Evolutionary conservation across 768 basidiomycete genomes (phyloP).

Genomic region (Suillus hirtellus): DNA sequence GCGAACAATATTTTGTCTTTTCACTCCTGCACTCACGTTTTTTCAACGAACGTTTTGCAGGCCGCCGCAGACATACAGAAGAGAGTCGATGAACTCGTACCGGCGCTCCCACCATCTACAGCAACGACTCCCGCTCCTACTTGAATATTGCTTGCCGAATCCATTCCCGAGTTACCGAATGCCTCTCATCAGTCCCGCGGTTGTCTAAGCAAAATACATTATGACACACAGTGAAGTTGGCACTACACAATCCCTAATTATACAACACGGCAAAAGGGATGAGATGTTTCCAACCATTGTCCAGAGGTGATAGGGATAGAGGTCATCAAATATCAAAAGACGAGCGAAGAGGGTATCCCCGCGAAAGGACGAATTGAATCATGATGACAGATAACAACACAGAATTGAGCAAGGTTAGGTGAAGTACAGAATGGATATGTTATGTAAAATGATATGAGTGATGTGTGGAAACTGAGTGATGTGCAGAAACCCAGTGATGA

Average conservation of each 20-base stretch:
- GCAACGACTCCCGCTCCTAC: constrained; percentile 29
- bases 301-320: constrained; percentile 15
- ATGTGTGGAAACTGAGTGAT: background rate
- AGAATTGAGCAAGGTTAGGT: constrained; percentile 12
- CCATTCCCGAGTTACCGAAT: constrained; percentile 11
- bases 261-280: constrained; percentile 26
- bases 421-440: constrained; percentile 13
- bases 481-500: background rate
- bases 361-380: constrained; percentile 18
- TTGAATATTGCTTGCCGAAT: constrained; percentile 14
- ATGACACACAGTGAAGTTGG: constrained; percentile 14
- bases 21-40: constrained; percentile 16
- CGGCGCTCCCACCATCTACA: constrained; percentile 38
- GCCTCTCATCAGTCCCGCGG: constrained; percentile 7
- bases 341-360: constrained; percentile 30
- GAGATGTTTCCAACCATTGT: constrained; percentile 25
- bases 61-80: constrained; percentile 72
- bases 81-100: constrained; percentile 69
- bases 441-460: constrained; percentile 13
- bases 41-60: constrained; percentile 36
- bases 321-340: background rate
- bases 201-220: constrained; percentile 16
- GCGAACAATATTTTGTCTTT: constrained; percentile 9
- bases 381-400: constrained; percentile 20
- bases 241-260: constrained; percentile 30